A percentile compares a stretch with the other conserved stretches of the same genome.
Evolutionary conservation across 371 early-diverging fungal species (phyloP).

Genomic region (Syncephalis plumigaleata): DNA sequence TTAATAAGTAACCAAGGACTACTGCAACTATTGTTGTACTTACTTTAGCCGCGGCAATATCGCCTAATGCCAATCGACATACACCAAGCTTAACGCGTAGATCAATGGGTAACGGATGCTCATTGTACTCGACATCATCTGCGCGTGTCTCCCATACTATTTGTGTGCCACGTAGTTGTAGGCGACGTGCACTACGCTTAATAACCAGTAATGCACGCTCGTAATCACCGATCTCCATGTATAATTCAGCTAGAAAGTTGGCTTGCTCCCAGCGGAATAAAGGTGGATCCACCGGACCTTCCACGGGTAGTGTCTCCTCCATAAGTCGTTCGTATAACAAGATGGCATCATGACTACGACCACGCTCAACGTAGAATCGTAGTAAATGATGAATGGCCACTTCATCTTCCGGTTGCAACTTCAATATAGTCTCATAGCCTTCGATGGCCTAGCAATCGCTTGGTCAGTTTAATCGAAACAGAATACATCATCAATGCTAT

Average conservation of each 20-base stretch:
- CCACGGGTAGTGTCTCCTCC: neutral
- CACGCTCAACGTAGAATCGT: neutral
- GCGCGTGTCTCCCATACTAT: constrained; percentile 33
- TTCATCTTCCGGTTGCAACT: neutral
- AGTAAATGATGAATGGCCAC: neutral
- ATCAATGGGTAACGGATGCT: constrained; percentile 51
- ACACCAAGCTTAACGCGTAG: constrained; percentile 70
- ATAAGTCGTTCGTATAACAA: constrained; percentile 2
- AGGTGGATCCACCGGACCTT: constrained; percentile 14
- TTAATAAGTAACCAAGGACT: no score
- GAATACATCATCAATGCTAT: no score
- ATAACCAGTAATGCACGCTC: constrained; percentile 45
- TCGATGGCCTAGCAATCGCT: constrained; percentile 13
- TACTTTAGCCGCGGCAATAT: constrained; percentile 46
- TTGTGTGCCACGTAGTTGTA: constrained; percentile 49
- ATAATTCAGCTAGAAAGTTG: constrained; percentile 70
- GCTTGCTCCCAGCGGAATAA: constrained; percentile 57
- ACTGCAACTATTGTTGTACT: neutral
- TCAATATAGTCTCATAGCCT: constrained; percentile 33
- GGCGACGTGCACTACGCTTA: constrained; percentile 42
- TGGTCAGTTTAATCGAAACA: no score
- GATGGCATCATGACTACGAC: neutral
- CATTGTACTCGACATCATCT: constrained; percentile 36
- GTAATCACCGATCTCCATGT: constrained; percentile 57
- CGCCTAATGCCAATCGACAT: constrained; percentile 54